These are phyloP conservation scores for Xylaria multiplex DNA, from an alignment of 2,329 filamentous ascomycete species.

Conservation along the genomic window DNA sequence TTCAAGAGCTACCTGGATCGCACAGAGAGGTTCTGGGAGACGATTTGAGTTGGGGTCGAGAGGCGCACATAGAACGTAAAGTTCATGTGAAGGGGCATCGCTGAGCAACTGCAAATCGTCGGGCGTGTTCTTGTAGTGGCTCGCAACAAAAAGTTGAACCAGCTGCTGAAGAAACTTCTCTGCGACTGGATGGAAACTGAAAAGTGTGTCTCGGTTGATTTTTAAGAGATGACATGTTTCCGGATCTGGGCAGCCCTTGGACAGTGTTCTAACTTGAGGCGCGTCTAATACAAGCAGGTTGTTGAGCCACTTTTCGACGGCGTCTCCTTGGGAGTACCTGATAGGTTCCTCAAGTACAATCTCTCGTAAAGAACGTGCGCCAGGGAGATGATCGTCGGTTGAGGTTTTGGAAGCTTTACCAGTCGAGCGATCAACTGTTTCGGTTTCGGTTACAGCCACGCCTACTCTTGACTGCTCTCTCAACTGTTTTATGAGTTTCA, in stretches of 20 bases:
- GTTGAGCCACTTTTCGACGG: conserved; percentile 97
- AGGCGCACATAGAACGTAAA: conserved; percentile 92
- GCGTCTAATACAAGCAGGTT: conserved; percentile 92
- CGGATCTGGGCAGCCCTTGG: conserved; percentile 87
- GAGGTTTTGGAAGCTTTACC: conserved; percentile 75
- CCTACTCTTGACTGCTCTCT: conserved; percentile 86
- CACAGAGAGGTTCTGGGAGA: conserved; percentile 91
- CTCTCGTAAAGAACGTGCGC: conserved; percentile 85
- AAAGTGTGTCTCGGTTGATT: conserved; percentile 96
- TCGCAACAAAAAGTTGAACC: conserved; percentile 96
- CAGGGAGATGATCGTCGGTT: conserved; percentile 63
- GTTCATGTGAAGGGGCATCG: conserved; percentile 93
- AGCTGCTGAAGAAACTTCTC: conserved; percentile 98
- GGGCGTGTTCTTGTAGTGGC: conserved; percentile 95
- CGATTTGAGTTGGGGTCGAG: conserved; percentile 76
- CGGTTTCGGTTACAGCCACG: conserved; percentile 62
- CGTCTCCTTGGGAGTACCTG: conserved; percentile 88
- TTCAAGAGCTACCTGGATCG: conserved; percentile 93
- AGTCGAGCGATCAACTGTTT: conserved; percentile 81
- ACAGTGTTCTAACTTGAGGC: conserved; percentile 79
- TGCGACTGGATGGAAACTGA: conserved; percentile 96
- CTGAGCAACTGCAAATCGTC: conserved; percentile 99
- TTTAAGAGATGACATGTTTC: conserved; percentile 90
- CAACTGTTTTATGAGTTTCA: conserved; percentile 97
- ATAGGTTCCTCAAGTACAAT: conserved; percentile 95